These are phyloP conservation scores for Beauveria rudraprayagi DNA, from an alignment of 2,329 filamentous ascomycete genomes.

Conservation along the genomic window DNA sequence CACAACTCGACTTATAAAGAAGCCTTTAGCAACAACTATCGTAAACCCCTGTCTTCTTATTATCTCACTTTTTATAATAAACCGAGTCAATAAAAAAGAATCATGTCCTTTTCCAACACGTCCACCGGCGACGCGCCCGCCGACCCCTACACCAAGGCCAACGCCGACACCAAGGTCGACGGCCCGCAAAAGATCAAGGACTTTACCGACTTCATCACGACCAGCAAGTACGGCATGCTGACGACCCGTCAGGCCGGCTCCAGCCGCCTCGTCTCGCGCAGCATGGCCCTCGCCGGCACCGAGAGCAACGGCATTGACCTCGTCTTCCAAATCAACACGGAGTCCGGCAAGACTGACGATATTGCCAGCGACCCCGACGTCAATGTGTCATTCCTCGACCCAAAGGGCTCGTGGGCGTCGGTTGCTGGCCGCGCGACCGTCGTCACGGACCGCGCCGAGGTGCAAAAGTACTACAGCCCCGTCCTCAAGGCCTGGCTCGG, in stretches of 20 bases:
- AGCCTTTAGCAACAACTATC: neutral
- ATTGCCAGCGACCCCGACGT: slow-evolving; percentile 13
- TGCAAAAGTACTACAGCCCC: slow-evolving; percentile 69
- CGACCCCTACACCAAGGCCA: slow-evolving; percentile 75
- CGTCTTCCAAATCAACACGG: slow-evolving; percentile 86
- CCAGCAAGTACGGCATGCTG: slow-evolving; percentile 82
- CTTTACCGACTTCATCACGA: slow-evolving; percentile 60
- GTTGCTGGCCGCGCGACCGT: slow-evolving; percentile 66
- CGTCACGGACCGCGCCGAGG: slow-evolving; percentile 57
- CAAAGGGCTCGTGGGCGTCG: slow-evolving; percentile 76
- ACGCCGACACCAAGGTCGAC: slow-evolving; percentile 51
- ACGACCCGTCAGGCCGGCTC: slow-evolving; percentile 62
- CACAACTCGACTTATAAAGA: neutral
- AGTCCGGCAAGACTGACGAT: slow-evolving; percentile 59
- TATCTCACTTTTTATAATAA: neutral
- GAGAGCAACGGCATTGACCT: slow-evolving; percentile 73
- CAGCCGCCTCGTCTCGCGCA: slow-evolving; percentile 66
- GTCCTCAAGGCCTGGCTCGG: slow-evolving; percentile 77
- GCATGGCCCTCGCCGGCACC: slow-evolving; percentile 76
- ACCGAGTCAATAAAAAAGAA: slow-evolving; percentile 17
- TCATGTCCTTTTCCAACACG: slow-evolving; percentile 45
- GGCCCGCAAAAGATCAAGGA: slow-evolving; percentile 71
- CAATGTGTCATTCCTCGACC: slow-evolving; percentile 69
- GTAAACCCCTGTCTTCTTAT: neutral
- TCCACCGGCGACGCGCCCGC: slow-evolving; percentile 53